Conservation (phyloP, 345 rosid genomes). For the Trapa incisa region DNA sequence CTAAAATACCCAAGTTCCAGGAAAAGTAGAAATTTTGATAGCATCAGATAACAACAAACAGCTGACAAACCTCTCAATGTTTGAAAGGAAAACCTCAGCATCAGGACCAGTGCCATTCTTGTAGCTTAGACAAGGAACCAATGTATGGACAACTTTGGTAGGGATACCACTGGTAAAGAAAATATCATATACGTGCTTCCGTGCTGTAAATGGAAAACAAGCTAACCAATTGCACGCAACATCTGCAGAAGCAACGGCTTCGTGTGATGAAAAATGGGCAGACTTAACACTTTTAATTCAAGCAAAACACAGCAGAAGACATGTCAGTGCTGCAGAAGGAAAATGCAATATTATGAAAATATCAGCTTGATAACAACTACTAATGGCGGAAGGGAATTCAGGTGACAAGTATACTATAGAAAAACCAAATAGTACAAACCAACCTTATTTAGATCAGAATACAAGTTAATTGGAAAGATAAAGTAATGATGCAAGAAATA, state of each 20-base stretch:
- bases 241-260: conserved; percentile 35
- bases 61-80: conserved; percentile 53
- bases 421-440: not conserved
- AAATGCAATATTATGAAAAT: not conserved
- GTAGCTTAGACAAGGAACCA: conserved; percentile 52
- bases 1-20: not conserved
- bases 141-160: conserved; percentile 62
- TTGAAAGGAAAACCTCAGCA: conserved; percentile 34
- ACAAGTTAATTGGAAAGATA: not conserved
- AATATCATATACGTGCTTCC: conserved; percentile 57
- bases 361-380: not conserved
- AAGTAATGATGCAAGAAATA: conserved; percentile 9
- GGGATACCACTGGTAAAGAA: conserved; percentile 65
- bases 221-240: conserved; percentile 80
- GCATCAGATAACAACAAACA: not conserved
- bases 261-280: not conserved
- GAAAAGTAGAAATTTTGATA: not conserved
- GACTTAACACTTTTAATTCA: not conserved
- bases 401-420: not conserved
- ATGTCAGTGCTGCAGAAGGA: not conserved
- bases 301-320: not conserved
- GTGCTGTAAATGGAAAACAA: conserved; percentile 71
- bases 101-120: conserved; percentile 22
- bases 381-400: not conserved
- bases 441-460: not conserved